A percentile compares a stretch with the other conserved stretches of the same genome.
phyloP scores from a whole-genome alignment of 2,329 filamentous ascomycete species.

The Colletotrichum orchidophilum region DNA sequence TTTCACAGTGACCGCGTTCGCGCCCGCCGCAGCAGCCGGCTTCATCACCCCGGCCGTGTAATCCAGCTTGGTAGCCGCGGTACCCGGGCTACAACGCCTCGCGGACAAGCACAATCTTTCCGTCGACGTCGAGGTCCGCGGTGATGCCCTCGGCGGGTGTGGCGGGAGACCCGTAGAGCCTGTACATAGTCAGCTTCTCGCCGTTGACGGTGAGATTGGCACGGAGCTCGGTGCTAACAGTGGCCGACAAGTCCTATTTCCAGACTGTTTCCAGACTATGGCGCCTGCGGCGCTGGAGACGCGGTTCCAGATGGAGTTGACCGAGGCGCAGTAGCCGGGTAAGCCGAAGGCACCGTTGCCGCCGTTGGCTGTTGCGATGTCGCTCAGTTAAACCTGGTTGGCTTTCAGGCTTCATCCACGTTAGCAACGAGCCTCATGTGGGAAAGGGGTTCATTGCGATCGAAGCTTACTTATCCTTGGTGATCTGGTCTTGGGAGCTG shows the following conservation, averaged over 20 bases:
- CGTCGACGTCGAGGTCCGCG: constrained; percentile 37
- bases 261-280: constrained; percentile 34
- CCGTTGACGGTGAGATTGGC: constrained; percentile 36
- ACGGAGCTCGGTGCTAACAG: constrained; percentile 37
- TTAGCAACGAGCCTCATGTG: constrained; percentile 18
- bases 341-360: constrained; percentile 21
- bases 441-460: constrained; percentile 38
- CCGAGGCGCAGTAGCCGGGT: constrained; percentile 43
- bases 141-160: constrained; percentile 43
- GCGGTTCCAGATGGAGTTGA: constrained; percentile 41
- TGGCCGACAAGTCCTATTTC: constrained; percentile 42
- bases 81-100: constrained; percentile 42
- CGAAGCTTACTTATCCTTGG: constrained; percentile 19
- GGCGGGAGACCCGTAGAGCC: constrained; percentile 43
- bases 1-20: constrained; percentile 43
- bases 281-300: constrained; percentile 41
- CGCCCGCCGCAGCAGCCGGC: constrained; percentile 42
- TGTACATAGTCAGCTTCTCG: constrained; percentile 39
- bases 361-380: constrained; percentile 43
- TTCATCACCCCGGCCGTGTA: constrained; percentile 44
- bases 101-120: constrained; percentile 45
- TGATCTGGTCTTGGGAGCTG: constrained; percentile 7
- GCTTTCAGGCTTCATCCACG: constrained; percentile 14
- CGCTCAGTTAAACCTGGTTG: constrained; percentile 41
- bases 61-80: constrained; percentile 38